phyloP scores from a whole-genome alignment of 768 basidiomycete species.

The Boletus vinaceobasis region DNA sequence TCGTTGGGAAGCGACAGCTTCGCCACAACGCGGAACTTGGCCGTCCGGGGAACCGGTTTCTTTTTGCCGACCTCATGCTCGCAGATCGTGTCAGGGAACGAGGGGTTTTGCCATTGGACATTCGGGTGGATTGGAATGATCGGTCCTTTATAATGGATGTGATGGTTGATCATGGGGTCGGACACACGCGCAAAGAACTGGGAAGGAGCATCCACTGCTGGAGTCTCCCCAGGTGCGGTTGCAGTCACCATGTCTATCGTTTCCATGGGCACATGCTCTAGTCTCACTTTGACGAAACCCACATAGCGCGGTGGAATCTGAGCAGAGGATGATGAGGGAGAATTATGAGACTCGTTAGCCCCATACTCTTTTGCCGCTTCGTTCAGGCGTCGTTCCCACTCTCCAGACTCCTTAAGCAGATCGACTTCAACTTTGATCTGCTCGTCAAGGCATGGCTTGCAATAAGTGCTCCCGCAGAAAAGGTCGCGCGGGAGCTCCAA shows the following conservation, averaged over 20 bases:
- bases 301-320: no score
- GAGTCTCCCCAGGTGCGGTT: background rate
- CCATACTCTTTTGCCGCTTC: no score
- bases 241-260: background rate
- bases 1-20: conserved; percentile 41
- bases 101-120: conserved; percentile 21
- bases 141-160: conserved; percentile 1
- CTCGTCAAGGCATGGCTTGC: no score
- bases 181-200: background rate
- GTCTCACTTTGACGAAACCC: no score
- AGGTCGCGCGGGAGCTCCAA: no score
- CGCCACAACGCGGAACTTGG: conserved; percentile 38
- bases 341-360: no score
- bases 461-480: no score
- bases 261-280: no score
- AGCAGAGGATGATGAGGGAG: no score
- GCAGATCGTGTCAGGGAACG: conserved; percentile 10
- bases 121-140: conserved; percentile 3
- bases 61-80: background rate
- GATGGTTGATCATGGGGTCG: background rate
- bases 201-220: background rate
- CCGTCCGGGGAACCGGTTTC: conserved; percentile 25
- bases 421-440: no score
- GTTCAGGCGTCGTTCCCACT: no score
- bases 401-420: no score